Percentiles rank a stretch among this genome's conserved stretches.
These are phyloP conservation scores for Yarrowia sp. DNA, from an alignment of 805 yeast genomes.

Conservation along the genomic window DNA sequence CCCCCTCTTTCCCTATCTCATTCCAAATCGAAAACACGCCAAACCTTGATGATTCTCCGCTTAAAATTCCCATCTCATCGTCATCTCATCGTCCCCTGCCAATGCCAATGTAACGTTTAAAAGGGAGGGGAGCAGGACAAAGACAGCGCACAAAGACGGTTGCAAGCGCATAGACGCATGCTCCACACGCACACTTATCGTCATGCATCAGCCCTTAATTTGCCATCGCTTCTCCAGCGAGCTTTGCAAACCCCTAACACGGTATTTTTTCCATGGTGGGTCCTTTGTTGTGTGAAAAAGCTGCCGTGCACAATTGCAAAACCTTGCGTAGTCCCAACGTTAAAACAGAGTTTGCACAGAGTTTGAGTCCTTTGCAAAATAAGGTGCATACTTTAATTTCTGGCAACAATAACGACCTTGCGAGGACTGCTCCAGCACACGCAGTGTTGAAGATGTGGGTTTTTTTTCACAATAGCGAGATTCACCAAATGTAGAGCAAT, in stretches of 20 bases:
- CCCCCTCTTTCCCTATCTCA: neutral
- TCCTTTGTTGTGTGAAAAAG: conserved; percentile 10
- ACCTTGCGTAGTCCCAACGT: neutral
- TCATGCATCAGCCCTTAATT: no score
- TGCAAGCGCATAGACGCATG: neutral
- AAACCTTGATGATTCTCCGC: conserved; percentile 14
- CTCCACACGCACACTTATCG: no score
- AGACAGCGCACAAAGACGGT: neutral
- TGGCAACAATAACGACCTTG: neutral
- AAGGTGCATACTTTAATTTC: neutral
- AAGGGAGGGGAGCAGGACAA: conserved; percentile 14
- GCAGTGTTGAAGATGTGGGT: no score
- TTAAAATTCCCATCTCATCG: conserved; percentile 26
- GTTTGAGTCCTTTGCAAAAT: conserved; percentile 9
- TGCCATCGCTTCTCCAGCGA: neutral
- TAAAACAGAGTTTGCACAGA: neutral
- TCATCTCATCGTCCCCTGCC: conserved; percentile 27
- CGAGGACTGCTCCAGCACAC: no score
- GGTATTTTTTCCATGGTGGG: neutral
- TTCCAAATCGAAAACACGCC: neutral
- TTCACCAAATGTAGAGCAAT: no score
- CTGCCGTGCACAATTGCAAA: conserved; percentile 18
- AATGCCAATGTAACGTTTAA: conserved; percentile 24
- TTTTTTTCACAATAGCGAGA: no score
- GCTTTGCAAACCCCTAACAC: neutral